Base-by-base conservation (phyloP, 352 stramenopile genomes). In the Peronospora destructor region DNA sequence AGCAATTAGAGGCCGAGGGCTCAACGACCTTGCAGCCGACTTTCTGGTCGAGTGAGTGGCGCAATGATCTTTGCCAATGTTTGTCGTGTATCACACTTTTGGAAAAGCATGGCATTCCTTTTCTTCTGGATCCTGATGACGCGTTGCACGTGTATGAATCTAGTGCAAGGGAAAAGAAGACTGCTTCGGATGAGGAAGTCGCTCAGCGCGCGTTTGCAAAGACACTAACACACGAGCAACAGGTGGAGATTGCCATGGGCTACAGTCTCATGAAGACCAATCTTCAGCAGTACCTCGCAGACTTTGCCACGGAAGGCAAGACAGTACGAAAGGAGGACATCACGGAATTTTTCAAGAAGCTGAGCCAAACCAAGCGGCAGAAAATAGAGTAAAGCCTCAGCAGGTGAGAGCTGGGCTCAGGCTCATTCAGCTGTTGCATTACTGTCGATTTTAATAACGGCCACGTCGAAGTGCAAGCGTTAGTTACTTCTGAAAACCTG, bases 181-280 rank as follows among this genome's bases (percentile, higher is more conserved):
- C 59, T 19, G 61, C 59, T 19, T 73, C 53, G 0, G 56, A 65
- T 14, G 75, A 84, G 35, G 58, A 77, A 45, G 49, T 64, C 1
- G 73, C 75, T 0, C 50, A 79, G 12, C 64, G 59, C 2, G 71
- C 76, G 3, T 82, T 89, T 53, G 50, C 77, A 26, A 70, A 59
- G 46, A 73, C 67, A 28, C 56, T 89, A 6, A 76, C 68, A 2
- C 78, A 89, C 40, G 66, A 85, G 45, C 75, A 87, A 58, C 76
- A 87, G 56, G 63, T 89, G 39, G 78, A 89, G 46, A 77, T 89
- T 61, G 78, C 75, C 1, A 70, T 80, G 30, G 78, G 75, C 14
- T 86, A 86, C 56, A 75, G 66, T 33, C 62, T 76, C 64, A 87
- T 89, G 75, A 85, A 85, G 28, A 75, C 61, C 42, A 81, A 74